These are phyloP conservation scores for Trichoderma sp. DNA, from an alignment of 2,329 filamentous ascomycete species.

Conservation along the genomic window DNA sequence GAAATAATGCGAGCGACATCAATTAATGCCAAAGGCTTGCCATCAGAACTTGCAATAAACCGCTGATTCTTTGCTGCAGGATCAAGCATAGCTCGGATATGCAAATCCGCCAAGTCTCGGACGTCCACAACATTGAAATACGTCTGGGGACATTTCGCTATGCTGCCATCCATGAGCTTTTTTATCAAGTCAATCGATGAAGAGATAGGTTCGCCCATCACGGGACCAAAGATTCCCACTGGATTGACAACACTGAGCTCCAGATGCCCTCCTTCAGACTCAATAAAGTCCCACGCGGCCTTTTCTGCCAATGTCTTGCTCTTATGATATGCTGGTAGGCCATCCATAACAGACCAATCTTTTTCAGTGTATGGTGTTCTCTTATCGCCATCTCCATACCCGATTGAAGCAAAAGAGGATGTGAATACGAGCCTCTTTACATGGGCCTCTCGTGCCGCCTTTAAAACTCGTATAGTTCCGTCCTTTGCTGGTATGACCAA, in stretches of 20 bases:
- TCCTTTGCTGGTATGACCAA: slow-evolving; percentile 32
- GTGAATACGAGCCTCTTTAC: slow-evolving; percentile 51
- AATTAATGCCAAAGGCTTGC: slow-evolving; percentile 1
- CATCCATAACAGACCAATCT: slow-evolving; percentile 40
- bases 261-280: neutral
- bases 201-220: slow-evolving; percentile 31
- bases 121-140: slow-evolving; percentile 39
- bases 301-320: slow-evolving; percentile 37
- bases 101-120: slow-evolving; percentile 37
- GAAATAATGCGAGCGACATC: slow-evolving; percentile 13
- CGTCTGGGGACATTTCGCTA: slow-evolving; percentile 26
- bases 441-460: neutral
- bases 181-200: neutral
- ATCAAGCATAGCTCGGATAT: slow-evolving; percentile 30
- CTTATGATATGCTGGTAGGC: slow-evolving; percentile 28
- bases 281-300: slow-evolving; percentile 38
- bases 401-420: slow-evolving; percentile 49
- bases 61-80: slow-evolving; percentile 35
- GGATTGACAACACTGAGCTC: slow-evolving; percentile 25
- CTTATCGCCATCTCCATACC: slow-evolving; percentile 39
- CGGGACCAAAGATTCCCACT: slow-evolving; percentile 38
- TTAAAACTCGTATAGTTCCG: slow-evolving; percentile 32
- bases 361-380: slow-evolving; percentile 47
- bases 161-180: slow-evolving; percentile 10
- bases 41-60: slow-evolving; percentile 35